These are phyloP conservation scores for Rhizopus delemar DNA, from an alignment of 371 early-diverging fungal species.

Conservation along the genomic window DNA sequence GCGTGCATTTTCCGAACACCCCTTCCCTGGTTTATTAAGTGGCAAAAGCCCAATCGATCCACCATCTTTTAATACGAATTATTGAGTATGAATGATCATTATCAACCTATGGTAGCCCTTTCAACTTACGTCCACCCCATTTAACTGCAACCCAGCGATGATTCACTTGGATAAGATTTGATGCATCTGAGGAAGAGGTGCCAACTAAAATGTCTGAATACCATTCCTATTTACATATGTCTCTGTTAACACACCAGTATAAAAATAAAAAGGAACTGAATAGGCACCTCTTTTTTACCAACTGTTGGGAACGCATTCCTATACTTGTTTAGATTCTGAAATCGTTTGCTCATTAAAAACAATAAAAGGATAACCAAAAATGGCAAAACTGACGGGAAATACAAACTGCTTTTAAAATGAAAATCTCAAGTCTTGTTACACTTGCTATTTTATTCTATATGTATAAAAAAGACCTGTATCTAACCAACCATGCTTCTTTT, in stretches of 20 bases:
- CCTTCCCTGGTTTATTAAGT: constrained; percentile 42
- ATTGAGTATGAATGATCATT: constrained; percentile 1
- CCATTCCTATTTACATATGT: constrained; percentile 41
- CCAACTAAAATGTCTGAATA: constrained; percentile 56
- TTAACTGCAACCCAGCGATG: constrained; percentile 52
- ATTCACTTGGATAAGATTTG: constrained; percentile 55
- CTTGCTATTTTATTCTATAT: constrained; percentile 38
- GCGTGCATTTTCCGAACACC: constrained; percentile 37
- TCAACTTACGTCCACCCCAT: constrained; percentile 43
- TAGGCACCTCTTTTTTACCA: constrained; percentile 57
- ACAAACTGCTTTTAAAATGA: not conserved
- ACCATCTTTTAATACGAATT: constrained; percentile 19
- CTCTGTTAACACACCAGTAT: not conserved
- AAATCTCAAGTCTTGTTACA: constrained; percentile 1
- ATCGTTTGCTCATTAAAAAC: constrained; percentile 43
- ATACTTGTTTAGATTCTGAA: constrained; percentile 61
- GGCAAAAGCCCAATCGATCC: constrained; percentile 53
- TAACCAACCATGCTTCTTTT: constrained; percentile 86
- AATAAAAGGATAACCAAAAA: constrained; percentile 1
- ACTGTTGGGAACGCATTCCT: constrained; percentile 62
- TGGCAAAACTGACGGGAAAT: not conserved
- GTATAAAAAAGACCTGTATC: not conserved
- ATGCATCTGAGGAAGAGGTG: constrained; percentile 43
- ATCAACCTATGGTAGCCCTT: not conserved
- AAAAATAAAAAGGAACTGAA: not conserved